phyloP scores from a whole-genome alignment of 495 filamentous ascomycete genomes.

The Bacidia gigantensis region DNA sequence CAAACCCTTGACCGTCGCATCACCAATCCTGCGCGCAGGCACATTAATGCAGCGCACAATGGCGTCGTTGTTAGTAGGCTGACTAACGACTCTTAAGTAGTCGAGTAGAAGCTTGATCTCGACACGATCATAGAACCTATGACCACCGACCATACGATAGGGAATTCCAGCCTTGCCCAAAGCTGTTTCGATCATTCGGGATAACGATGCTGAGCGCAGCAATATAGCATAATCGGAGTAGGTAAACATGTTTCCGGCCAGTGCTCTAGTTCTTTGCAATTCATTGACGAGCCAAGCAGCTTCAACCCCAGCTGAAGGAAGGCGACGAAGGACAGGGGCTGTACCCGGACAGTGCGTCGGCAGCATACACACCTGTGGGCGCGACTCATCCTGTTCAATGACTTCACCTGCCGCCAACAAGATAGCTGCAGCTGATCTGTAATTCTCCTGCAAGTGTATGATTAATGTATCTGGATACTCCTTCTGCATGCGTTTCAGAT shows the following conservation, averaged over 20 bases:
- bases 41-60: slow-evolving; percentile 74
- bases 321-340: slow-evolving; percentile 66
- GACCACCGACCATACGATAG: slow-evolving; percentile 90
- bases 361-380: slow-evolving; percentile 64
- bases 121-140: slow-evolving; percentile 79
- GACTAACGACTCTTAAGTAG: slow-evolving; percentile 74
- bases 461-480: slow-evolving; percentile 66
- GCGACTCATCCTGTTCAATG: slow-evolving; percentile 77
- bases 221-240: slow-evolving; percentile 77
- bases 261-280: slow-evolving; percentile 52
- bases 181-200: slow-evolving; percentile 68
- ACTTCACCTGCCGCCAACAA: slow-evolving; percentile 67
- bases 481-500: slow-evolving; percentile 62
- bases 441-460: slow-evolving; percentile 87
- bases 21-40: slow-evolving; percentile 69
- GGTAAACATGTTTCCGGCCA: slow-evolving; percentile 59
- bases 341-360: slow-evolving; percentile 73
- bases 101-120: slow-evolving; percentile 86
- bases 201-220: slow-evolving; percentile 70
- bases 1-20: slow-evolving; percentile 57
- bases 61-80: slow-evolving; percentile 82
- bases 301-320: slow-evolving; percentile 60
- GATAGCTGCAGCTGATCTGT: slow-evolving; percentile 86
- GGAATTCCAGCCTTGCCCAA: slow-evolving; percentile 77
- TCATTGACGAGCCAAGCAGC: slow-evolving; percentile 83